These are phyloP conservation scores for Leucosporidium creatinivorum DNA, from an alignment of 768 basidiomycete genomes.

Conservation along the genomic window DNA sequence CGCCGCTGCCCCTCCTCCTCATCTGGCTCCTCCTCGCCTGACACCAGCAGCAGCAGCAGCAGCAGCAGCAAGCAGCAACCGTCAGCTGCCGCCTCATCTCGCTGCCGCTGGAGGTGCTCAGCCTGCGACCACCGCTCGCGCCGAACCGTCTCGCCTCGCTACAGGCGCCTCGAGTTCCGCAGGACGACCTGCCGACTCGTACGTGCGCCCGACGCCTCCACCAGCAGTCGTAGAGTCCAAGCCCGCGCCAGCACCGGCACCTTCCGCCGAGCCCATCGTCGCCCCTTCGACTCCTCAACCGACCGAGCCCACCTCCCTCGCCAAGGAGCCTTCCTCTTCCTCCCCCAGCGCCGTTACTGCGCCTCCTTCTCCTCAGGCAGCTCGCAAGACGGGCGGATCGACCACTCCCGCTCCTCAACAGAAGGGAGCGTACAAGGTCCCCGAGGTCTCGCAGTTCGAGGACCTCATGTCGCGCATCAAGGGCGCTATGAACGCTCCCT, in stretches of 20 bases:
- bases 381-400: neutral
- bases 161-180: no score
- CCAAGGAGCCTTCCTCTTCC: no score
- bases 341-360: no score
- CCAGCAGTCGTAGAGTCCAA: neutral
- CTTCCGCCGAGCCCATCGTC: neutral
- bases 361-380: slow-evolving; percentile 1
- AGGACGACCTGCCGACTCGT: no score
- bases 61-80: neutral
- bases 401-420: neutral
- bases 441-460: slow-evolving; percentile 37
- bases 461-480: slow-evolving; percentile 41
- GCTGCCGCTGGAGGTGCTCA: neutral
- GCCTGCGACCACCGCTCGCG: neutral
- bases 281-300: slow-evolving; percentile 1
- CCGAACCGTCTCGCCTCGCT: neutral
- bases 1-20: neutral
- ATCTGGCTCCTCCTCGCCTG: neutral
- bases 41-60: neutral
- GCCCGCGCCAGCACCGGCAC: neutral
- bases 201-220: neutral
- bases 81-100: slow-evolving; percentile 23
- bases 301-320: neutral
- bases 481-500: slow-evolving; percentile 39
- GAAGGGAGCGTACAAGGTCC: slow-evolving; percentile 20